These are phyloP conservation scores for Ceriops zippeliana DNA, from an alignment of 345 rosid species.

Conservation along the genomic window DNA sequence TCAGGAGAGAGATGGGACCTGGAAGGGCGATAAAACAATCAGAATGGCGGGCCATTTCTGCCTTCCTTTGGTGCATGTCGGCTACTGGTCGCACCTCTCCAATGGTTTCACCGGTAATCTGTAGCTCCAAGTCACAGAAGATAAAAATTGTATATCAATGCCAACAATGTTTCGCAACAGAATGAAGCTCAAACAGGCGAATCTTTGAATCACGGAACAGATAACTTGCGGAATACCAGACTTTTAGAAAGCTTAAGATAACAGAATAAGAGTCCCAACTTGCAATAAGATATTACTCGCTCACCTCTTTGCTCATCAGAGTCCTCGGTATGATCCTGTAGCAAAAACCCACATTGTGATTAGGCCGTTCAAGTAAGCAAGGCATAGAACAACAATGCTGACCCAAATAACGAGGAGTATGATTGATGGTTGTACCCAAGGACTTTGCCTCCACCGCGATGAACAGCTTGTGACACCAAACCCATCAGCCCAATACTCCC, in stretches of 20 bases:
- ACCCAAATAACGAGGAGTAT: background rate
- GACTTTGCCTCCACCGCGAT: conserved; percentile 76
- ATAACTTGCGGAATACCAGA: background rate
- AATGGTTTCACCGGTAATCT: conserved; percentile 78
- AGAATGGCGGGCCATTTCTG: conserved; percentile 93
- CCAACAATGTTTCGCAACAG: background rate
- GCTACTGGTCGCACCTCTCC: conserved; percentile 88
- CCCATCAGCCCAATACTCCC: conserved; percentile 98
- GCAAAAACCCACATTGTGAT: background rate
- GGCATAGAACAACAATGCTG: background rate
- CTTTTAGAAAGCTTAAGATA: background rate
- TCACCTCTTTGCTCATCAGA: conserved; percentile 49
- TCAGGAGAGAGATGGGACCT: conserved; percentile 41
- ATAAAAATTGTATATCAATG: background rate
- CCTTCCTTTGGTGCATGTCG: conserved; percentile 96
- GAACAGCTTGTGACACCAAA: conserved; percentile 77
- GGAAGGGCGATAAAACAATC: conserved; percentile 97
- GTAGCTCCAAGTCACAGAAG: conserved; percentile 3
- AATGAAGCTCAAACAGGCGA: background rate
- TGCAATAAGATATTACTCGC: background rate
- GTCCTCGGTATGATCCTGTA: conserved; percentile 54
- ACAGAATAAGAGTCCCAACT: background rate
- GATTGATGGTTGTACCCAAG: conserved; percentile 54
- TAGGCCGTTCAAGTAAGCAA: background rate
- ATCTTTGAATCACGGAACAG: background rate